Base-by-base conservation (phyloP, 768 basidiomycete genomes). In the Kwoniella sp. region DNA sequence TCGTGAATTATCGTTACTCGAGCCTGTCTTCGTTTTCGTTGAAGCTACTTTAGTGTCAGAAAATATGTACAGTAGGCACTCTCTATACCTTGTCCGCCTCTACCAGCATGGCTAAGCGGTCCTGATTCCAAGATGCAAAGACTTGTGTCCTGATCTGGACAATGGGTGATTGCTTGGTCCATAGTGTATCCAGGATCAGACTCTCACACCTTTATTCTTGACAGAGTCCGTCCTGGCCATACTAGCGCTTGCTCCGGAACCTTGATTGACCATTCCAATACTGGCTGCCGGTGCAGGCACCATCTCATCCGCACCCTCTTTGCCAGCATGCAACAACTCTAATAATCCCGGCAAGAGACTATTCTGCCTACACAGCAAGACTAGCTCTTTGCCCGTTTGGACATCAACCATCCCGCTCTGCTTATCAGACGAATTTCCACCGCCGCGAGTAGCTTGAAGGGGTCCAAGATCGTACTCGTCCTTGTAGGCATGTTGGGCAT, bases 301-400 rank as follows among this genome's bases (percentile, higher is more conserved):
- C 48, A 49, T 24, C 22, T 9, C 25, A 4, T 24, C 48, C 48
- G 48, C 21, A 44, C 33, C 30, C 24, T 56, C 63, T 58, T 61
- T 61, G 37, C 57, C 74, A 55, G 68, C 68, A 52, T 75, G 72
- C 12, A 77, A 60, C 27, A 80, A 83, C 55, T 87, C 85, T 50
- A 95, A 83, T 58, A 93, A 86, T 33, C 86, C 82, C 2, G 90
- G 85, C 37, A 97, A 86, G 15, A 90, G 84, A 74, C 92, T 92
- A 72, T 96, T 98, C 79, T 96, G 93, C 68, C 87, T 86, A 76
- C 92, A 94, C 30, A 90, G 85, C 71, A 88, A 80, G 74, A 90
- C 88, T 64, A 98, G 80, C 72, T 95, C 93, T 60, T 87, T 86
- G n/a, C 90, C 87, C 33, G 87, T 89, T 88, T 85, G 71, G 85